Percentiles rank a stretch among this genome's conserved stretches.
phyloP scores from a whole-genome alignment of 2,329 filamentous ascomycete genomes.

The Blastomyces silverae region DNA sequence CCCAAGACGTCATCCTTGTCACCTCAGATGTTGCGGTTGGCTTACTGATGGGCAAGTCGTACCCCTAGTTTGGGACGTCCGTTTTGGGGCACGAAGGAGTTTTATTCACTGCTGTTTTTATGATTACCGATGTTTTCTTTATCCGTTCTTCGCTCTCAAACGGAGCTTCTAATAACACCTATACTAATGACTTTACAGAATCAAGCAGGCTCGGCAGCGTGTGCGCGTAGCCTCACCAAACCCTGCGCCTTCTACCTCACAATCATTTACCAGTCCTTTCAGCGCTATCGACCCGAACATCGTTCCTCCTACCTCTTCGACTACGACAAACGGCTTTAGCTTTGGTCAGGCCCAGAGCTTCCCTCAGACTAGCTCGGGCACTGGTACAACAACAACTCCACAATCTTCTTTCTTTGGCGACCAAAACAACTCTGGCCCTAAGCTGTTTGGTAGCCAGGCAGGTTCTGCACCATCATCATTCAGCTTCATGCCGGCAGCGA shows the following conservation, averaged over 20 bases:
- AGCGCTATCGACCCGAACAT: conserved; percentile 29
- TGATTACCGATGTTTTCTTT: not conserved
- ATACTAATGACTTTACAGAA: conserved; percentile 23
- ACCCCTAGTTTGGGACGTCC: not conserved
- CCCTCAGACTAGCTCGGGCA: conserved; percentile 25
- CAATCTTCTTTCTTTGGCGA: conserved; percentile 29
- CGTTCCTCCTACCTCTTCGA: conserved; percentile 22
- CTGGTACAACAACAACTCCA: conserved; percentile 23
- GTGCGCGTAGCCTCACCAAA: conserved; percentile 24
- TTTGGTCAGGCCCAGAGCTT: conserved; percentile 37
- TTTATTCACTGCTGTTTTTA: not conserved
- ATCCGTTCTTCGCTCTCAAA: not conserved
- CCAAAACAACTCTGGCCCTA: conserved; percentile 21
- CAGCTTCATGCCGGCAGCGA: conserved; percentile 29
- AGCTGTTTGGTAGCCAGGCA: conserved; percentile 18
- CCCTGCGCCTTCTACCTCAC: conserved; percentile 17
- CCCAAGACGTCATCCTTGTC: not conserved
- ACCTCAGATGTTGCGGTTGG: not conserved
- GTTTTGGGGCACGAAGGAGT: not conserved
- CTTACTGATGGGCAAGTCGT: not conserved
- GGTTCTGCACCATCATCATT: conserved; percentile 29
- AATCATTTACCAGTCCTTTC: conserved; percentile 28
- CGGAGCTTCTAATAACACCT: not conserved
- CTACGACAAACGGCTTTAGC: conserved; percentile 28
- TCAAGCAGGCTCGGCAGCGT: conserved; percentile 30